Conservation (phyloP, 768 basidiomycete species). For the Scleroderma bovista region DNA sequence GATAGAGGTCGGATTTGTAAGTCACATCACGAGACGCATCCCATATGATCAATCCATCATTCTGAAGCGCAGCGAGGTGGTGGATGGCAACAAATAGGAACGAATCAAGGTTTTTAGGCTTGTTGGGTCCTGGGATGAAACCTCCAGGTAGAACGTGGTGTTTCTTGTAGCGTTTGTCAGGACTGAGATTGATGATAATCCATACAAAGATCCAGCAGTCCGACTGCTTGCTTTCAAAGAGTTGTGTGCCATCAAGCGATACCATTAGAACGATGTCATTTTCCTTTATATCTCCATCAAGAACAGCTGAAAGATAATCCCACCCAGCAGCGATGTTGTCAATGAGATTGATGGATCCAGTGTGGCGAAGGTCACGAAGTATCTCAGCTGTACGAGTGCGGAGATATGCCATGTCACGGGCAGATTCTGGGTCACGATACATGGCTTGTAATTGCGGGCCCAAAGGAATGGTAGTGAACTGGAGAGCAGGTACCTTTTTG, state of each 20-base stretch:
- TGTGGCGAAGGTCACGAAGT: neutral
- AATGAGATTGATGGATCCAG: neutral
- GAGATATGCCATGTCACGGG: constrained; percentile 1
- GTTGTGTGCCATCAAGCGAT: constrained; percentile 37
- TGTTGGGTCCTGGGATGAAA: constrained; percentile 32
- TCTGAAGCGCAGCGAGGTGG: too few relatives aligned
- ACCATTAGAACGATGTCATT: constrained; percentile 29
- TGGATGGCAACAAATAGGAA: too few relatives aligned
- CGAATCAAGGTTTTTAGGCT: too few relatives aligned
- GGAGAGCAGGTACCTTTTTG: constrained; percentile 5
- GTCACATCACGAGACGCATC: too few relatives aligned
- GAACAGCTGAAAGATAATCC: neutral
- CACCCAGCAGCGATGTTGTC: constrained; percentile 5
- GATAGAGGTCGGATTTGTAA: too few relatives aligned
- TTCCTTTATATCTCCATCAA: neutral
- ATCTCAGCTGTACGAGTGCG: constrained; percentile 2
- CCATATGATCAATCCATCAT: too few relatives aligned
- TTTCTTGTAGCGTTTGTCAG: constrained; percentile 26
- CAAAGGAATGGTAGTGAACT: constrained; percentile 14
- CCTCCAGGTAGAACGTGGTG: constrained; percentile 24
- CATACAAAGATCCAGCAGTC: constrained; percentile 31
- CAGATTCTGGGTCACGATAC: constrained; percentile 9
- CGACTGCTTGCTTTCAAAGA: constrained; percentile 23
- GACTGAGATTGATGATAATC: constrained; percentile 31
- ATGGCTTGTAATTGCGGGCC: constrained; percentile 30